A percentile compares a stretch with the other conserved stretches of the same genome.
phyloP scores from a whole-genome alignment of 331 rosid genomes.

The Dryas integrifolia region DNA sequence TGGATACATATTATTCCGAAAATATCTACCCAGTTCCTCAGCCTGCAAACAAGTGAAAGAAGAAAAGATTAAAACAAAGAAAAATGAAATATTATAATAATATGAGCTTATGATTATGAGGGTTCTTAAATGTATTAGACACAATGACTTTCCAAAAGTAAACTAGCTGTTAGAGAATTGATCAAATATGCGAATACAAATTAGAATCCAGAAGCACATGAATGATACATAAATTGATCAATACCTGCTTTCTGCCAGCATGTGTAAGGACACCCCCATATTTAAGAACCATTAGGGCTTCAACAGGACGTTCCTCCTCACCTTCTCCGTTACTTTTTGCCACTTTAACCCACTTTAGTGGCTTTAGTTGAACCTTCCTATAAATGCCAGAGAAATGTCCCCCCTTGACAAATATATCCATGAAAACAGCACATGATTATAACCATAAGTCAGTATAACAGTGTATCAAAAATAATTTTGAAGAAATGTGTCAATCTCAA shows the following conservation, averaged over 20 bases:
- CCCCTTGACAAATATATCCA: constrained; percentile 52
- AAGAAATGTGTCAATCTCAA: constrained; percentile 2
- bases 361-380: constrained; percentile 96
- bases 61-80: constrained; percentile 18
- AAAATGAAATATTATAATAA: background rate
- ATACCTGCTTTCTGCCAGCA: constrained; percentile 98
- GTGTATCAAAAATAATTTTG: background rate
- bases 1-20: constrained; percentile 95
- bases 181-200: background rate
- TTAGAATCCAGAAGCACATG: constrained; percentile 17
- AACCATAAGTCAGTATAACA: constrained; percentile 14
- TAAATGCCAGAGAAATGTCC: constrained; percentile 97
- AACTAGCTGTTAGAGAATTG: background rate
- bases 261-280: constrained; percentile 99
- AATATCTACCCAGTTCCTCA: constrained; percentile 97
- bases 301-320: constrained; percentile 87
- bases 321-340: constrained; percentile 67
- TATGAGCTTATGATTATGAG: background rate
- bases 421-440: constrained; percentile 14
- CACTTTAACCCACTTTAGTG: constrained; percentile 82
- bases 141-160: constrained; percentile 17
- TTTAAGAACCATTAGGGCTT: constrained; percentile 97
- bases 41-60: constrained; percentile 57
- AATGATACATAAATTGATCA: constrained; percentile 15
- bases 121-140: background rate